Base-by-base conservation (phyloP, 805 yeast species). In the Isabelozyma pseudorhagii region DNA sequence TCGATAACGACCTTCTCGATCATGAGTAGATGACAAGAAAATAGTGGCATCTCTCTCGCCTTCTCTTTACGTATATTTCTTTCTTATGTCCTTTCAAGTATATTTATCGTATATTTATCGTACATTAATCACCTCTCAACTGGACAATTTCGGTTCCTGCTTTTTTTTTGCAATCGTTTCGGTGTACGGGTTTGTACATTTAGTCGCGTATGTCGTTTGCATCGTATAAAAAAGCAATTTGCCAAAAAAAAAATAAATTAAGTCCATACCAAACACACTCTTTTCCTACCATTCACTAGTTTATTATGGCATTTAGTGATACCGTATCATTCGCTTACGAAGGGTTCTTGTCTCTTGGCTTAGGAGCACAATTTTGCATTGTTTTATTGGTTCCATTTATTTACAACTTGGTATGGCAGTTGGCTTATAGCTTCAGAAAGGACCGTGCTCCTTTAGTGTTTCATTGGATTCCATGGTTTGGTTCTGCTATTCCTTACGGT, bases 381-480 rank as follows among this genome's bases (percentile, higher is more conserved):
- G 15, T 80, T 17, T 40, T 77, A 14, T 53, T 73, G 2, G 51
- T 68, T n/a, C 94, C 94, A 11, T 84, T 87, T 62, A 55, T 85
- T 28, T 85, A 84, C 69, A 81, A 82, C 56, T 62, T 85, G 34
- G 59, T 77, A 21, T 86, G 85, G 85, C 94, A 87, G 67, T 68
- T 85, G 3, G 60, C 80, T 11, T 85, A 85, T 66, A 82, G 89
- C n/a, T 66, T 87, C 46, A 78, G 93, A 69, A 83, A 74, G 49
- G 96, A 90, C 69, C 77, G 96, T 49, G 96, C 83, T 9, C 99
- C 99, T 3, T 64, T 93, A 56, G 98, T 90, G 2, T 89, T 88
- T 62, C 85, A 94, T 74, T 85, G 91, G 87, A 76, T 94, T 52
- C 99, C 99, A 29, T 91, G 97, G 96, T 75, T 93, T 42, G 99